These are phyloP conservation scores for Candida boidinii DNA, from an alignment of 805 yeast species.

Conservation along the genomic window DNA sequence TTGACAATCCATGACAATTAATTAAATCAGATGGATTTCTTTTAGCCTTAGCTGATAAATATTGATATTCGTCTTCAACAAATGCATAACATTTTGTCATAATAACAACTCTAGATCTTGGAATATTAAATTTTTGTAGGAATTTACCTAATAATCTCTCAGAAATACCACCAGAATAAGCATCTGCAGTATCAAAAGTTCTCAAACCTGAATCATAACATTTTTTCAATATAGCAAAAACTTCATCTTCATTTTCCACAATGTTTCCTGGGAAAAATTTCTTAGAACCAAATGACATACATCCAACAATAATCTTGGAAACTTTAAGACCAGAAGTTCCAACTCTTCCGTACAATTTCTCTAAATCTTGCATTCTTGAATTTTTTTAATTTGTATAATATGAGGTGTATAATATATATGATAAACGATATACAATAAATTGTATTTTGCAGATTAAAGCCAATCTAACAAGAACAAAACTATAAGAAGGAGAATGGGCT, in stretches of 20 bases:
- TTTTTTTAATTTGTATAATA: too few species aligned
- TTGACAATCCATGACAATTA: conserved; percentile 31
- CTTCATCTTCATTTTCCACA: conserved; percentile 35
- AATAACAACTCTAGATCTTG: conserved; percentile 21
- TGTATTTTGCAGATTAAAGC: too few species aligned
- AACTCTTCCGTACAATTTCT: conserved; percentile 4
- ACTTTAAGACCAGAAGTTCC: conserved; percentile 28
- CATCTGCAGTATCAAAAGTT: conserved; percentile 36
- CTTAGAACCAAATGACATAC: conserved; percentile 27
- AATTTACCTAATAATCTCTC: conserved; percentile 20
- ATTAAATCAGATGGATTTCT: conserved; percentile 7
- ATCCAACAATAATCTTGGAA: conserved; percentile 27
- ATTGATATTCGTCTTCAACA: conserved; percentile 1
- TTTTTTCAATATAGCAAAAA: conserved; percentile 32
- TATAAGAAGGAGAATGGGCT: too few species aligned
- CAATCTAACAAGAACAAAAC: too few species aligned
- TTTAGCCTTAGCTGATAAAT: not conserved
- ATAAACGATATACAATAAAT: too few species aligned
- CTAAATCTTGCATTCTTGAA: too few species aligned
- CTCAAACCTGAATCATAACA: conserved; percentile 37
- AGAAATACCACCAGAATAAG: conserved; percentile 19
- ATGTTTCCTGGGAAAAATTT: too few species aligned
- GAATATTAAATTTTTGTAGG: conserved; percentile 18
- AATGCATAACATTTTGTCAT: conserved; percentile 16
- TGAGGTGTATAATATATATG: too few species aligned